Evolutionary conservation across 306 rosid genomes (phyloP).

Genomic region (Cyclanthera cordifolia): DNA sequence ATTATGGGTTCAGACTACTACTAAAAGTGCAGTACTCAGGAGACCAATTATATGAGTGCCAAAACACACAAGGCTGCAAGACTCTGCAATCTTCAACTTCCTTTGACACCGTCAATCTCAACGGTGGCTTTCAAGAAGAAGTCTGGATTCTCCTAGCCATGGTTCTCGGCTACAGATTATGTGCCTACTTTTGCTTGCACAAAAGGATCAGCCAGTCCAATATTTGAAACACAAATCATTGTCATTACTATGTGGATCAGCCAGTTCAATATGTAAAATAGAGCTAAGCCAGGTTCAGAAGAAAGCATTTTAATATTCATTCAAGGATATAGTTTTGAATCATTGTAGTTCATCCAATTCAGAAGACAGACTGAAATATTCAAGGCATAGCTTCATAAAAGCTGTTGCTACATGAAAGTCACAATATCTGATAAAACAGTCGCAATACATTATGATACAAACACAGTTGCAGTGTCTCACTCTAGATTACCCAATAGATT

Average conservation of each 20-base stretch:
- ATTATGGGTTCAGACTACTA: slow-evolving; percentile 71
- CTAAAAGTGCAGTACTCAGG: slow-evolving; percentile 82
- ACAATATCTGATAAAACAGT: background rate
- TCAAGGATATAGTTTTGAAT: background rate
- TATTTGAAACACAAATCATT: slow-evolving; percentile 12
- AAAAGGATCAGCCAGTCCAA: slow-evolving; percentile 36
- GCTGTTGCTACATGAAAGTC: background rate
- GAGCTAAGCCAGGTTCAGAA: background rate
- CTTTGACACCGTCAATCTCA: slow-evolving; percentile 52
- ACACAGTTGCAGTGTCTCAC: slow-evolving; percentile 5
- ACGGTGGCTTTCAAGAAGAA: slow-evolving; percentile 73
- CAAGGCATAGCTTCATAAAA: background rate
- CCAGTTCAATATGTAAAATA: slow-evolving; percentile 19
- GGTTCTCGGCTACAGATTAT: slow-evolving; percentile 53
- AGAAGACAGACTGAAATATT: background rate
- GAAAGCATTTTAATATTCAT: slow-evolving; percentile 7
- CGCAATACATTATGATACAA: background rate
- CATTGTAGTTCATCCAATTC: slow-evolving; percentile 1
- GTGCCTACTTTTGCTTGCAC: slow-evolving; percentile 61
- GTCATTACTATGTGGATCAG: slow-evolving; percentile 24
- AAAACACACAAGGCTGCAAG: slow-evolving; percentile 56
- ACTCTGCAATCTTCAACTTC: slow-evolving; percentile 66
- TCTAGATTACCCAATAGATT: background rate
- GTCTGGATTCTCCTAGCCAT: slow-evolving; percentile 64
- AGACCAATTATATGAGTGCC: slow-evolving; percentile 64